Conservation (phyloP, 1,139 yeast species). For the Casaregolazyma suthepensis region DNA sequence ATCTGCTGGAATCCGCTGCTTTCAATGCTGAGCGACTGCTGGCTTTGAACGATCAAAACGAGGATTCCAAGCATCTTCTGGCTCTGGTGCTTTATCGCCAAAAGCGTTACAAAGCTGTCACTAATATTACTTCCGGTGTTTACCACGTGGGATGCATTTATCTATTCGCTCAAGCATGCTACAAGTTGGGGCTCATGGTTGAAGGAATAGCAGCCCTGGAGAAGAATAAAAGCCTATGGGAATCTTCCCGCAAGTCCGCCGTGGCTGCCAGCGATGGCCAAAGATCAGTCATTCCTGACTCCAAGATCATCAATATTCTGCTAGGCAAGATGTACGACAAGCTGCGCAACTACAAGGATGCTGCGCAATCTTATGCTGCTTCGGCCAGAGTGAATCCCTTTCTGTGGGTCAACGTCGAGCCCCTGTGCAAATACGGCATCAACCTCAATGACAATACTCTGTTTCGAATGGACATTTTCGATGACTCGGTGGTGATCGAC, state of each 20-base stretch:
- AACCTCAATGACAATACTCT: conserved; percentile 57
- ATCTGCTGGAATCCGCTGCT: conserved; percentile 64
- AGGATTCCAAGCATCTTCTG: conserved; percentile 56
- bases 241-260: conserved; percentile 10
- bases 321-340: conserved; percentile 64
- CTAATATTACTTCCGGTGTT: conserved; percentile 28
- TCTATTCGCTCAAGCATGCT: conserved; percentile 61
- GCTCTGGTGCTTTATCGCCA: conserved; percentile 55
- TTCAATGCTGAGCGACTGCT: conserved; percentile 73
- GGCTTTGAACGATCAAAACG: conserved; percentile 46
- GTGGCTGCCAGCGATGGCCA: conserved; percentile 1
- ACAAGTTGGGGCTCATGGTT: conserved; percentile 47
- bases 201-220: conserved; percentile 63
- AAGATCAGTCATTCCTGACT: conserved; percentile 49
- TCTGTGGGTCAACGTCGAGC: conserved; percentile 81
- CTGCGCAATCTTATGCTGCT: conserved; percentile 60
- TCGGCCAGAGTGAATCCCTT: conserved; percentile 71
- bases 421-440: conserved; percentile 54
- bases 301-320: conserved; percentile 56
- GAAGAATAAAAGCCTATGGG: conserved; percentile 22
- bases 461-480: conserved; percentile 35
- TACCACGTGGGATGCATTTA: conserved; percentile 67
- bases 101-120: conserved; percentile 53
- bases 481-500: conserved; percentile 11
- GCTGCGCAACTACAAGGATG: conserved; percentile 55